These are phyloP conservation scores for Hysterangium stoloniferum DNA, from an alignment of 768 basidiomycete genomes.

Conservation along the genomic window DNA sequence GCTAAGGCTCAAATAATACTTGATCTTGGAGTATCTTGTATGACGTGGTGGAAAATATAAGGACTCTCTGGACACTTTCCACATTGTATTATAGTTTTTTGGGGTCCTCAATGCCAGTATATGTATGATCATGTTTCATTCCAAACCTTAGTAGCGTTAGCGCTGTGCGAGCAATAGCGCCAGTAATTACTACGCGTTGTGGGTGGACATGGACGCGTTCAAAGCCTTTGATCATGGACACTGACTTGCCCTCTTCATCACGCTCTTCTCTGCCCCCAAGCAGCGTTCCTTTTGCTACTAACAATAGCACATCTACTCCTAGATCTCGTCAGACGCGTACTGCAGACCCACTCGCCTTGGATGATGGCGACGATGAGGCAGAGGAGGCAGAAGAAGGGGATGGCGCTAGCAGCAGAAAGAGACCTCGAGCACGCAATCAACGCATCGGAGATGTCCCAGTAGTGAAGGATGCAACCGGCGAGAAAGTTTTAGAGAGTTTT, in stretches of 20 bases:
- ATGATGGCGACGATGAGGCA: slow-evolving; percentile 28
- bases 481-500: slow-evolving; percentile 89
- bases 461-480: slow-evolving; percentile 91
- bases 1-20: no score
- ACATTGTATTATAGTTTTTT: no score
- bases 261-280: slow-evolving; percentile 47
- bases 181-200: no score
- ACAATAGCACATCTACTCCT: slow-evolving; percentile 24
- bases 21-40: no score
- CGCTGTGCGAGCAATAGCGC: no score
- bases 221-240: background rate
- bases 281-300: slow-evolving; percentile 35
- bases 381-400: slow-evolving; percentile 28
- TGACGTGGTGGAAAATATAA: no score
- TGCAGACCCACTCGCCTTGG: slow-evolving; percentile 30
- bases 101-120: no score
- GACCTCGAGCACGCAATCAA: slow-evolving; percentile 34
- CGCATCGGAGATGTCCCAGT: slow-evolving; percentile 66
- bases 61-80: no score
- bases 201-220: slow-evolving; percentile 4
- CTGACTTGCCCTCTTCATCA: slow-evolving; percentile 11
- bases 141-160: no score
- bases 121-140: no score
- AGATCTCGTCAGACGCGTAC: slow-evolving; percentile 23
- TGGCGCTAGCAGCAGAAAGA: slow-evolving; percentile 30